Base-by-base conservation (phyloP, 345 rosid genomes). In the Combretum micranthum region DNA sequence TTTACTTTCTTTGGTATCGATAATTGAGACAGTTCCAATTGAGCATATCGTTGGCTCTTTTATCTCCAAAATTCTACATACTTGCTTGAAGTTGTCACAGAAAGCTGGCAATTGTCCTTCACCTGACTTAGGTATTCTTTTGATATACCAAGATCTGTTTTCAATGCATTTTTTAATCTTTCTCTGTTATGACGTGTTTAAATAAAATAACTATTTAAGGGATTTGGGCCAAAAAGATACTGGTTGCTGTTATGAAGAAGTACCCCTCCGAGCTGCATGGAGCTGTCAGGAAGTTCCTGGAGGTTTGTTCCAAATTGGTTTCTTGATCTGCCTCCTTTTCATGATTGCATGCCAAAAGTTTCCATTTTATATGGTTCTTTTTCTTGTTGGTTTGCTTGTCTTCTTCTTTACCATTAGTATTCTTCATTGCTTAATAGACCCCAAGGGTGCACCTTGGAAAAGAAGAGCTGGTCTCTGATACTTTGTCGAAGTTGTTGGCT, bases 211-310 rank as follows among this genome's bases (percentile, higher is more conserved):
- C 47, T 46, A 55, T 7, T 50, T 66, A 64, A 92, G 98, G 93
- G 62, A 73, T 71, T 66, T 78, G 93, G 95, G 87, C 78, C 39
- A 84, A 83, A 76, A 73, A 77, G 50, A 74, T 79, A 62, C 69
- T 93, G 68, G 69, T 73, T 68, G 80, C 67, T 63, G 64, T 82
- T 61, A 67, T 77, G 69, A 85, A 79, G 76, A 83, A 68, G 44
- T 87, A 87, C 77, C 91, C 94, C 47, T 78, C 80, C 45, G 84
- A 89, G 70, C 62, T 89, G 53, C 83, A 59, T 12, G 68, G 52
- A 46, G 80, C 87, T 3, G 77, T 87, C 62, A 63, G 32, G 42
- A 83, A 72, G 50, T 85, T 87, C 69, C 56, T 93, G 63, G 79
- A 82, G 90, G 99, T 93, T 15, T 19, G 76, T 66, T 49, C 46